Evolutionary conservation across 768 basidiomycete species (phyloP).

Genomic region (Mycena metata): DNA sequence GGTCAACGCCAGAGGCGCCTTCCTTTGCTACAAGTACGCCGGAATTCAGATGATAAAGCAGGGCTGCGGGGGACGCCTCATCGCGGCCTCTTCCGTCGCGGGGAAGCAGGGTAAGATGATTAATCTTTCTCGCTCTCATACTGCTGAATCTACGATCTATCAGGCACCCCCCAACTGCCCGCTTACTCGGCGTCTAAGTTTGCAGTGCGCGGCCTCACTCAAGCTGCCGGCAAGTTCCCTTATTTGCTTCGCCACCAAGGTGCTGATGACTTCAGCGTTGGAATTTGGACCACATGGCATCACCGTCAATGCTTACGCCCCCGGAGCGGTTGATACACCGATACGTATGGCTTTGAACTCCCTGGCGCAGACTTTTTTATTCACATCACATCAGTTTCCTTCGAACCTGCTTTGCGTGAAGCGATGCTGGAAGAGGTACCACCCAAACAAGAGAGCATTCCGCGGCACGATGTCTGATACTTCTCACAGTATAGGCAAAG

Average conservation of each 20-base stretch:
- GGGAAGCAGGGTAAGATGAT: slow-evolving; percentile 59
- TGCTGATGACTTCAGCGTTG: slow-evolving; percentile 38
- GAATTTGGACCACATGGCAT: slow-evolving; percentile 45
- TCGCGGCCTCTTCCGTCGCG: slow-evolving; percentile 54
- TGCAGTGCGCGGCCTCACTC: slow-evolving; percentile 10
- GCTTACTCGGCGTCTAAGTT: slow-evolving; percentile 12
- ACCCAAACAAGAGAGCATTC: background rate
- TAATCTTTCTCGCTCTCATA: background rate
- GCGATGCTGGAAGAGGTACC: no score
- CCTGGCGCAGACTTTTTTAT: no score
- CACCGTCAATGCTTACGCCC: slow-evolving; percentile 47
- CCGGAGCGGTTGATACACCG: slow-evolving; percentile 33
- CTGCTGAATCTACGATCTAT: no score
- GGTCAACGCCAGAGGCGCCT: slow-evolving; percentile 48
- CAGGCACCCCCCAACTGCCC: background rate
- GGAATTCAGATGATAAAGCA: slow-evolving; percentile 55
- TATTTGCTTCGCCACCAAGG: no score
- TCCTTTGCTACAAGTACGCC: slow-evolving; percentile 54
- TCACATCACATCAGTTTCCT: no score
- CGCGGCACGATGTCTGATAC: background rate
- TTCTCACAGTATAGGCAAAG: slow-evolving; percentile 3
- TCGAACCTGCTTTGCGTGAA: no score
- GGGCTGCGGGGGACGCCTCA: slow-evolving; percentile 55
- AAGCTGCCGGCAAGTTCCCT: slow-evolving; percentile 2
- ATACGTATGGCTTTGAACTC: slow-evolving; percentile 12